A percentile compares a stretch with the other conserved stretches of the same genome.
Evolutionary conservation across 495 filamentous ascomycete genomes (phyloP).

Genomic region (Neurospora intermedia): DNA sequence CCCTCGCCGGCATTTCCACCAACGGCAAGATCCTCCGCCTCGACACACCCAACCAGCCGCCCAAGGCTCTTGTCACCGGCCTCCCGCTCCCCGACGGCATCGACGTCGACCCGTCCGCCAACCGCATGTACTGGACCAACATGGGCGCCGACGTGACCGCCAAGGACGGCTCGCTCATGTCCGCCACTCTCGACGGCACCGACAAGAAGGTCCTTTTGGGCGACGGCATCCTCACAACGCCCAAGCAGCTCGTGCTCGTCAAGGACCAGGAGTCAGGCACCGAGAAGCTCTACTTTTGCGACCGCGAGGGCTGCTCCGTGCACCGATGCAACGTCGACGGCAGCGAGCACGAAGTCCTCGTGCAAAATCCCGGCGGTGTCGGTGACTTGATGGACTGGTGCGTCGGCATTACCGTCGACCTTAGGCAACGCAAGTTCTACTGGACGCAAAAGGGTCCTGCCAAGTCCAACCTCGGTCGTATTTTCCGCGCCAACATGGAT

Average conservation of each 20-base stretch:
- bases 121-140: conserved; percentile 43
- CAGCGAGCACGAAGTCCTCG: conserved; percentile 27
- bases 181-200: conserved; percentile 31
- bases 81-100: conserved; percentile 41
- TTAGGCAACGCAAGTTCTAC: conserved; percentile 29
- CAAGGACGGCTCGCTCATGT: conserved; percentile 34
- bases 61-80: conserved; percentile 14
- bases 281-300: conserved; percentile 37
- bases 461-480: conserved; percentile 34
- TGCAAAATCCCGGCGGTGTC: conserved; percentile 16
- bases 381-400: conserved; percentile 35
- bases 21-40: conserved; percentile 10
- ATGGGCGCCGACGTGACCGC: conserved; percentile 30
- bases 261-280: conserved; percentile 5
- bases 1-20: not conserved
- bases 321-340: conserved; percentile 37
- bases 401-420: conserved; percentile 40
- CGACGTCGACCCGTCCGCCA: conserved; percentile 22
- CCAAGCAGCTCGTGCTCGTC: conserved; percentile 39
- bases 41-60: not conserved
- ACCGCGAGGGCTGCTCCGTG: conserved; percentile 42
- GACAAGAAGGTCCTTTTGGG: conserved; percentile 23
- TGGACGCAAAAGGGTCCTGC: conserved; percentile 47
- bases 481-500: conserved; percentile 30
- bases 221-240: conserved; percentile 33